Percentiles rank a stretch among this genome's conserved stretches.
phyloP scores from a whole-genome alignment of 768 basidiomycete species.

The Plicaturopsis crispa region DNA sequence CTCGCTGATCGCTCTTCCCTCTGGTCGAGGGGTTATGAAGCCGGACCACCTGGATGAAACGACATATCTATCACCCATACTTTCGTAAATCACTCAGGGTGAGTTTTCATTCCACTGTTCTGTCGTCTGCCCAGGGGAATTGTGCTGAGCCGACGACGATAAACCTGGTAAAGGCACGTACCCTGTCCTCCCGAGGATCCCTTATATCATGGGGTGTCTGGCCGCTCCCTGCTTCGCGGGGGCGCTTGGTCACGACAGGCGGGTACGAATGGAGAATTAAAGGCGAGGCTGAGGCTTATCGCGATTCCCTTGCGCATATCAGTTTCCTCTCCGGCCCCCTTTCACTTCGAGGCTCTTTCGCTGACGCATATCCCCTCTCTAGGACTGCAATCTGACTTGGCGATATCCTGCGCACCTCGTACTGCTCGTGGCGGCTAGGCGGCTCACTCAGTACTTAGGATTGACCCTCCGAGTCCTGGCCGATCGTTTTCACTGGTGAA shows the following conservation, averaged over 20 bases:
- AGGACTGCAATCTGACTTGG: no score
- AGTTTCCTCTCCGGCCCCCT: no score
- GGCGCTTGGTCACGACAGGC: conserved; percentile 25
- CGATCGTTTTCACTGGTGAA: no score
- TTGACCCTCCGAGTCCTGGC: no score
- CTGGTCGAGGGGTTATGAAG: conserved; percentile 86
- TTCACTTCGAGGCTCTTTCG: no score
- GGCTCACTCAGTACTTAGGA: no score
- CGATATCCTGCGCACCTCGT: no score
- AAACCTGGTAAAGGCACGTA: conserved; percentile 87
- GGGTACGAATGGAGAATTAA: conserved; percentile 74
- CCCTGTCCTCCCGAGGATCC: conserved; percentile 41
- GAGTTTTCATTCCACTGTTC: conserved; percentile 18
- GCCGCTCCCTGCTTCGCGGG: conserved; percentile 14
- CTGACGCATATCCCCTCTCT: no score
- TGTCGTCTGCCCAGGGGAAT: conserved; percentile 4
- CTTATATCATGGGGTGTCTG: conserved; percentile 23
- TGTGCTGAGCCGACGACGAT: conserved; percentile 63
- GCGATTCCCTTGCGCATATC: no score
- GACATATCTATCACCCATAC: conserved; percentile 32
- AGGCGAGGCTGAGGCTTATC: conserved; percentile 92
- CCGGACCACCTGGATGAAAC: conserved; percentile 87
- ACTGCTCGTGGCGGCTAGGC: no score
- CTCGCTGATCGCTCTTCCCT: conserved; percentile 86
- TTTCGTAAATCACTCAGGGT: conserved; percentile 17